Conservation (phyloP, 2,329 filamentous ascomycete genomes). For the Leptodontidium sp. region DNA sequence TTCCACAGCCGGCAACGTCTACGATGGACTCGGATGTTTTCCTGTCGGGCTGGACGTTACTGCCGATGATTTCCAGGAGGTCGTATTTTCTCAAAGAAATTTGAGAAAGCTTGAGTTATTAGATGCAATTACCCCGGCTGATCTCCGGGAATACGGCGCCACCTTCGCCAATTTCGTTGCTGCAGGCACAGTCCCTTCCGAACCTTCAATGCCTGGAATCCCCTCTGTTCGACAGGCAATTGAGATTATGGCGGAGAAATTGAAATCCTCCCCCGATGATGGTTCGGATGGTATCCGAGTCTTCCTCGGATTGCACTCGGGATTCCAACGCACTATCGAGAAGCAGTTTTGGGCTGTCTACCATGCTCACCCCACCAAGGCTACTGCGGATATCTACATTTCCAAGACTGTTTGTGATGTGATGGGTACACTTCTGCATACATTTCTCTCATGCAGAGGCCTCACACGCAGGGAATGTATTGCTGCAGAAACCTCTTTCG, state of each 20-base stretch:
- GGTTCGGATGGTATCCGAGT: slow-evolving; percentile 36
- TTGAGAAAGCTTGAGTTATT: slow-evolving; percentile 53
- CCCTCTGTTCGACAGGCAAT: slow-evolving; percentile 15
- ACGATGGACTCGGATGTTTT: slow-evolving; percentile 54
- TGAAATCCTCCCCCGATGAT: slow-evolving; percentile 24
- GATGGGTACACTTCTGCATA: slow-evolving; percentile 53
- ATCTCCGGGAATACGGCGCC: slow-evolving; percentile 25
- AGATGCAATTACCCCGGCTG: slow-evolving; percentile 23
- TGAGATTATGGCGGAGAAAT: slow-evolving; percentile 19
- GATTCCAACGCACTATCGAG: slow-evolving; percentile 49
- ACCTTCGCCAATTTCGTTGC: slow-evolving; percentile 24
- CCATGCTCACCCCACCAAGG: slow-evolving; percentile 31
- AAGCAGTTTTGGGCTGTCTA: slow-evolving; percentile 53
- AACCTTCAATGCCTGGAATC: slow-evolving; percentile 7
- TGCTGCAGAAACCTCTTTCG: slow-evolving; percentile 50
- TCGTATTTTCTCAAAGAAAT: slow-evolving; percentile 54
- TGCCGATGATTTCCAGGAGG: slow-evolving; percentile 52
- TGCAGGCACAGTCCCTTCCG: not conserved
- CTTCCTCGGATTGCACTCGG: slow-evolving; percentile 51
- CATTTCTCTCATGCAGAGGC: slow-evolving; percentile 53
- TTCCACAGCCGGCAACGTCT: slow-evolving; percentile 49
- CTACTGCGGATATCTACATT: slow-evolving; percentile 47
- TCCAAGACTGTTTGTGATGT: slow-evolving; percentile 55
- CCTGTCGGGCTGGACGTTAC: slow-evolving; percentile 54
- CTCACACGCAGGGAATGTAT: slow-evolving; percentile 52